phyloP scores from a whole-genome alignment of 371 early-diverging fungal genomes.

The Haplosporangium sp. region DNA sequence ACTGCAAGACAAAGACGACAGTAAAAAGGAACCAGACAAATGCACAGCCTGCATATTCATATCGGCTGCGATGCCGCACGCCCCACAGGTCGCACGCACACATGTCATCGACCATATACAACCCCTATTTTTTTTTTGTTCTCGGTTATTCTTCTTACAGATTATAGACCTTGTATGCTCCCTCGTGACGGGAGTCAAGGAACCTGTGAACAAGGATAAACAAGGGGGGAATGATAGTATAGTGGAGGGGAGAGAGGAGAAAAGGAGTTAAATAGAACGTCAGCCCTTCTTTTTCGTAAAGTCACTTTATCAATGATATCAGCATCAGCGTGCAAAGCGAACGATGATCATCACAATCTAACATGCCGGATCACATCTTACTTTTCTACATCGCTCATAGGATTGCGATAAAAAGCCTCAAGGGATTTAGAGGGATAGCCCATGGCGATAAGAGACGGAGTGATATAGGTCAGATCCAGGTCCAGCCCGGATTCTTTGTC shows the following conservation, averaged over 20 bases:
- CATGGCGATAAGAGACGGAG: conserved; percentile 76
- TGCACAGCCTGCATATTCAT: background rate
- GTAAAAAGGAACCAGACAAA: too few species aligned
- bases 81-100: background rate
- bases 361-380: conserved; percentile 25
- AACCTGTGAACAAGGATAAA: conserved; percentile 57
- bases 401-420: conserved; percentile 77
- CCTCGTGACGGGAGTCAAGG: conserved; percentile 65
- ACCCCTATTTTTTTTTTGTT: background rate
- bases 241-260: background rate
- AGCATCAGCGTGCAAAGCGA: background rate
- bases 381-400: conserved; percentile 68
- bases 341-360: background rate
- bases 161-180: conserved; percentile 77
- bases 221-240: background rate
- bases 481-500: conserved; percentile 62
- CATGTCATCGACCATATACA: background rate
- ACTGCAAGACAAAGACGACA: too few species aligned
- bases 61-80: background rate
- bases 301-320: too few species aligned
- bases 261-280: background rate
- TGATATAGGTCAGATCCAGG: conserved; percentile 78
- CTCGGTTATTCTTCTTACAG: conserved; percentile 59
- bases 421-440: conserved; percentile 71
- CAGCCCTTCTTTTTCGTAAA: background rate